Percentiles rank a stretch among this genome's conserved stretches.
Evolutionary conservation across 2,329 filamentous ascomycete genomes (phyloP).

Genomic region (Neofusicoccum cordaticola): DNA sequence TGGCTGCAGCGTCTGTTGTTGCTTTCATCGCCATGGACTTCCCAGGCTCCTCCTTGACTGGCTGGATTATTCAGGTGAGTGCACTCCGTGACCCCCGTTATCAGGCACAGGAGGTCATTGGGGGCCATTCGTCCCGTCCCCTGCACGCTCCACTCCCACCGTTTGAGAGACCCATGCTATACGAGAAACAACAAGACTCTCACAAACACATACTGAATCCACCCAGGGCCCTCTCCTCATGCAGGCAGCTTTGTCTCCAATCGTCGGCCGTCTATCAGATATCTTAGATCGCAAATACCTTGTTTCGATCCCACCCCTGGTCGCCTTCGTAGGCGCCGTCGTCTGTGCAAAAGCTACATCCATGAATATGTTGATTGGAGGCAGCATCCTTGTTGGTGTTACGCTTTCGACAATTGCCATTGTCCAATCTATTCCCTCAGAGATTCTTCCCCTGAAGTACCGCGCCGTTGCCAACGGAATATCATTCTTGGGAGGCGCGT

Average conservation of each 20-base stretch:
- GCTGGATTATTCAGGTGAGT: conserved; percentile 55
- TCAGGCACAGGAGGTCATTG: too few relatives aligned
- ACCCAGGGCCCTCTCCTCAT: conserved; percentile 54
- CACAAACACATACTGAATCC: conserved; percentile 12
- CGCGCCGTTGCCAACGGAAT: conserved; percentile 56
- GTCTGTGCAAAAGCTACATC: conserved; percentile 55
- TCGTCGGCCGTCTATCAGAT: conserved; percentile 57
- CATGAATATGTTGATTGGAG: conserved; percentile 57
- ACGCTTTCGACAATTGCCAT: conserved; percentile 56
- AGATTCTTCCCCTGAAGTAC: conserved; percentile 57
- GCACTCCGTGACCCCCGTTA: not conserved
- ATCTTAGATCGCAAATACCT: conserved; percentile 56
- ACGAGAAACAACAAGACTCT: not conserved
- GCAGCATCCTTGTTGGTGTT: conserved; percentile 56
- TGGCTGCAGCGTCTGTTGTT: conserved; percentile 55
- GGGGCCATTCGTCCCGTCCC: too few relatives aligned
- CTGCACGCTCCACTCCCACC: too few relatives aligned
- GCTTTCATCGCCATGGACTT: conserved; percentile 56
- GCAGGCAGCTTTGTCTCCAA: conserved; percentile 56
- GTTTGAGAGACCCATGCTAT: too few relatives aligned
- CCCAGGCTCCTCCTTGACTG: conserved; percentile 49
- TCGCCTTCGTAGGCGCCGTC: conserved; percentile 54
- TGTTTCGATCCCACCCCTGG: conserved; percentile 51
- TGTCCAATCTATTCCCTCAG: conserved; percentile 55
- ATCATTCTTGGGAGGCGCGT: conserved; percentile 49